Percentiles rank a stretch among this genome's conserved stretches.
These are phyloP conservation scores for Gaertneriomyces sp. DNA, from an alignment of 192 early-diverging fungal genomes.

Conservation along the genomic window DNA sequence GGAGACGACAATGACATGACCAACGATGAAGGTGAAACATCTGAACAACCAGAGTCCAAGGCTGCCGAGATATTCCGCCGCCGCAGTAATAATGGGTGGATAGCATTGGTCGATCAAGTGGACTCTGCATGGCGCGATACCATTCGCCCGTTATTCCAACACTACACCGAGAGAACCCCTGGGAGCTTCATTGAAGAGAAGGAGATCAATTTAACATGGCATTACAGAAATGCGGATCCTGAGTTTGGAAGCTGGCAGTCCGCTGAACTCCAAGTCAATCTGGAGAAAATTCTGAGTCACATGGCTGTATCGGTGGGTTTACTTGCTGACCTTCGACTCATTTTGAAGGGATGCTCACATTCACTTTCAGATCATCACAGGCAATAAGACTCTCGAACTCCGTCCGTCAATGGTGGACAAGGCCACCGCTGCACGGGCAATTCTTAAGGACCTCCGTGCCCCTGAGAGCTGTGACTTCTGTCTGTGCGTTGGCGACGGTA, in stretches of 20 bases:
- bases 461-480: slow-evolving; percentile 58
- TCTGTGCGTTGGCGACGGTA: slow-evolving; percentile 89
- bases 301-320: slow-evolving; percentile 75
- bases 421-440: slow-evolving; percentile 78
- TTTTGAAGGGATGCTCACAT: neutral
- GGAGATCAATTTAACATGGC: slow-evolving; percentile 98
- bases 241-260: slow-evolving; percentile 98
- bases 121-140: slow-evolving; percentile 90
- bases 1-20: slow-evolving; percentile 13
- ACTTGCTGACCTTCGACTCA: slow-evolving; percentile 17
- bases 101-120: slow-evolving; percentile 79
- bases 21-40: slow-evolving; percentile 6
- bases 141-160: slow-evolving; percentile 91
- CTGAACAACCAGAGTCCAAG: slow-evolving; percentile 11
- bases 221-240: slow-evolving; percentile 82
- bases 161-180: slow-evolving; percentile 96
- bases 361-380: slow-evolving; percentile 73
- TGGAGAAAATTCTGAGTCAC: slow-evolving; percentile 92
- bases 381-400: slow-evolving; percentile 96
- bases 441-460: slow-evolving; percentile 71
- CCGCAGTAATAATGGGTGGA: slow-evolving; percentile 72
- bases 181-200: slow-evolving; percentile 98
- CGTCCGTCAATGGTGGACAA: slow-evolving; percentile 93
- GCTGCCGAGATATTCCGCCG: slow-evolving; percentile 26
- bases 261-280: slow-evolving; percentile 92